Percentiles rank a stretch among this genome's conserved stretches.
Evolutionary conservation across 2,329 filamentous ascomycete genomes (phyloP).

Genomic region (Alternaria angustiovoidea): DNA sequence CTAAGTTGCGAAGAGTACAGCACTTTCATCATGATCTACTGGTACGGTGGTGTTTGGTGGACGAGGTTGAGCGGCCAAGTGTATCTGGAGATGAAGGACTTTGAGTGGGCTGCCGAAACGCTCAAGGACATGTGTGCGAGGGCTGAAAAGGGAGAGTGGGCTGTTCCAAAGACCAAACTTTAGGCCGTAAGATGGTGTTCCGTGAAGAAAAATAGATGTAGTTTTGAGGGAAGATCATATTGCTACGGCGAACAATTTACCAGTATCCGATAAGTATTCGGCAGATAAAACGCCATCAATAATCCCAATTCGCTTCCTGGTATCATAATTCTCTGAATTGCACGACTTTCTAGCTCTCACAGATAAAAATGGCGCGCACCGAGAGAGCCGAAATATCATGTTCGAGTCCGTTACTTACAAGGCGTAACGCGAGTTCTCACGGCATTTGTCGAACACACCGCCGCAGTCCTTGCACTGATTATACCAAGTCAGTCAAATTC

Average conservation of each 20-base stretch:
- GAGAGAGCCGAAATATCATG: neutral
- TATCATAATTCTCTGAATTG: neutral
- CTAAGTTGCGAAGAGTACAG: constrained; percentile 65
- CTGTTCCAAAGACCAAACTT: constrained; percentile 14
- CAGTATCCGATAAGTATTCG: neutral
- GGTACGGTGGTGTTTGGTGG: constrained; percentile 72
- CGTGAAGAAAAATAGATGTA: neutral
- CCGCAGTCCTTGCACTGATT: constrained; percentile 13
- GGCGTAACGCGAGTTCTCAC: constrained; percentile 4
- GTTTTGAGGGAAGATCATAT: neutral
- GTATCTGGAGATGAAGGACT: constrained; percentile 82
- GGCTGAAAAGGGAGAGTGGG: constrained; percentile 57
- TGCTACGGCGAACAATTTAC: neutral
- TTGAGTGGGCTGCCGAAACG: constrained; percentile 70
- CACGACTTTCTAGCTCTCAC: neutral
- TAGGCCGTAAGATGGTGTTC: neutral
- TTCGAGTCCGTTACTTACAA: neutral
- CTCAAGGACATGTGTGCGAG: constrained; percentile 66
- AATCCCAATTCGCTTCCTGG: neutral
- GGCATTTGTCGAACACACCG: constrained; percentile 6
- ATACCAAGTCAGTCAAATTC: neutral
- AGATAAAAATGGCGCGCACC: neutral
- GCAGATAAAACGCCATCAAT: neutral
- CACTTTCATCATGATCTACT: constrained; percentile 74
- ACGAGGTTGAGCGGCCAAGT: constrained; percentile 79